phyloP scores from a whole-genome alignment of 306 rosid genomes.

The Castanopsis chinensis region DNA sequence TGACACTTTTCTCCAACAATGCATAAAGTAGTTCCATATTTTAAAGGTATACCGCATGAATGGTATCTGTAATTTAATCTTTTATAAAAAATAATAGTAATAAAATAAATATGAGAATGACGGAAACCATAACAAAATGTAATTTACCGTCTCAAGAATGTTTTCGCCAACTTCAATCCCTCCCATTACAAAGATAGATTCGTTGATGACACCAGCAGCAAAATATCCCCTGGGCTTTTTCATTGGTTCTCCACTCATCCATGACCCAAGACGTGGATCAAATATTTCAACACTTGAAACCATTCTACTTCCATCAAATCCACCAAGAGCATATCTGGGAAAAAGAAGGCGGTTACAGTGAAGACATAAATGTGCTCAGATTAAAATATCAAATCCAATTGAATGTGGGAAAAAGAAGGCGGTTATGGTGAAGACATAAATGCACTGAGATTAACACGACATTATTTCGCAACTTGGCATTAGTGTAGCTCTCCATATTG shows the following conservation, averaged over 20 bases:
- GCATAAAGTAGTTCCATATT: too few relatives aligned
- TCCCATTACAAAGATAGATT: conserved; percentile 59
- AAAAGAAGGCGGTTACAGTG: conserved; percentile 10
- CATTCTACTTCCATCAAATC: conserved; percentile 54
- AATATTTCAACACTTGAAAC: conserved; percentile 49
- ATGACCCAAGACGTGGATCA: conserved; percentile 49
- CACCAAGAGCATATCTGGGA: conserved; percentile 61
- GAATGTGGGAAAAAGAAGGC: neutral
- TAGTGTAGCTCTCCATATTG: too few relatives aligned
- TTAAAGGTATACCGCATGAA: too few relatives aligned
- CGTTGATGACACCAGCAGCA: conserved; percentile 59
- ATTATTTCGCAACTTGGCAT: too few relatives aligned
- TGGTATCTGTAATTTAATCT: too few relatives aligned
- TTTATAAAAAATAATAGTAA: too few relatives aligned
- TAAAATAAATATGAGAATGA: neutral
- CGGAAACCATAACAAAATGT: neutral
- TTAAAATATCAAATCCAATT: too few relatives aligned
- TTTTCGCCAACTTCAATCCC: conserved; percentile 41
- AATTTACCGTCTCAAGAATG: conserved; percentile 49
- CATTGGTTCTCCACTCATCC: conserved; percentile 52
- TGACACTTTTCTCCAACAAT: too few relatives aligned
- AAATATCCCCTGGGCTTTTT: conserved; percentile 38
- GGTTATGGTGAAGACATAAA: neutral
- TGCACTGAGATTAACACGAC: neutral
- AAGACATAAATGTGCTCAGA: neutral